Evolutionary conservation across 1,284 basidiomycete species (phyloP), one percentile per base, ranked within the genome.

Genomic region (Moesziomyces sp.): DNA sequence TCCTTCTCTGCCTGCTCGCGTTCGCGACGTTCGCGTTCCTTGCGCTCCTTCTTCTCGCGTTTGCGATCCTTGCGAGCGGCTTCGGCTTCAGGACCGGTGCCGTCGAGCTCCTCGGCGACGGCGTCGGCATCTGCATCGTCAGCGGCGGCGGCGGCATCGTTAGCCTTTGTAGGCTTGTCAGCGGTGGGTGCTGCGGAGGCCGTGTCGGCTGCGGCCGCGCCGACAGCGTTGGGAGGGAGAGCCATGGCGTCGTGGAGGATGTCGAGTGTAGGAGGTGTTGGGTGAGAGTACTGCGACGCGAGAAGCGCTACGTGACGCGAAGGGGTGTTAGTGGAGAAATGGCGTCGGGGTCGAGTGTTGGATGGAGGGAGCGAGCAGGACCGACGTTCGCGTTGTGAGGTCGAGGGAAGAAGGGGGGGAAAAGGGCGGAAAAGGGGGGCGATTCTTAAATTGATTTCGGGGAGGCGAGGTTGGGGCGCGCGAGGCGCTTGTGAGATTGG

Each of bases 1-100:
- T 74, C 71, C 58, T 68, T 68, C 30, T 74, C 65, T 51, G 70
- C 70, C 40, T 73, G 70, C 35, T 73, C 70, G 47, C 70, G 70
- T 45, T 73, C 70, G 52, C 58, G 70, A 30, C 64, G 59, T 46
- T 59, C 65, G 47, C 46, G 53, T 35, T 65, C 57, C 58, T 65
- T 67, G 52, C 61, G 65, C 44, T 75, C 68, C 65, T 72, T 69
- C 60, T 74, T 76, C 38, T 74, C 56, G 44, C 70, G 62, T 53
- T 74, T 72, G 48, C 58, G 54, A 35, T 58, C 49, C 60, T 64
- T 65, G 8, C 46, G 38, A 46, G 53, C 54, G 28, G 47, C 48
- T 26, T 66, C 53, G 30, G 56, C 48, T n/a, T 59, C 62, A 23
- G 6, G 6, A 33, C 28, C 28, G 18, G 46, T 46, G n/a, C 28